Evolutionary conservation across 768 basidiomycete genomes (phyloP).

Genomic region (Strobilomyces dryophilus): DNA sequence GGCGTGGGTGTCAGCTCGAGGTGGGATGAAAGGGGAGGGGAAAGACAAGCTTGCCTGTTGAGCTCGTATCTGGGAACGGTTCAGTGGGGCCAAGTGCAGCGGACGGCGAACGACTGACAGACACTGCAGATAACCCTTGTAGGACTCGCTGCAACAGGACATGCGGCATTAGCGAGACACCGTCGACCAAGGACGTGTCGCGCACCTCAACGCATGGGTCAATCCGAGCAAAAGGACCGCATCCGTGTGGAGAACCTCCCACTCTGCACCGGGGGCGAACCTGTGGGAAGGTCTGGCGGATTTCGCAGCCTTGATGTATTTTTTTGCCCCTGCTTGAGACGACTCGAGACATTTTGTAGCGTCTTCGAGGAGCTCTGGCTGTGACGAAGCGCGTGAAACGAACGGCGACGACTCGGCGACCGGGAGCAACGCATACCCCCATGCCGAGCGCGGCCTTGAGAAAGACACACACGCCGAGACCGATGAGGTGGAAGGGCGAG

Average conservation of each 20-base stretch:
- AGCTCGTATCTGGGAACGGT: conserved; percentile 38
- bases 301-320: conserved; percentile 40
- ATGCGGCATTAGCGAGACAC: neutral
- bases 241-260: conserved; percentile 74
- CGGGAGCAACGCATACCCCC: conserved; percentile 45
- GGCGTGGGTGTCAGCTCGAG: conserved; percentile 18
- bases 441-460: conserved; percentile 78
- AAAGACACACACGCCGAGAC: conserved; percentile 59
- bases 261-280: conserved; percentile 66
- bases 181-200: neutral
- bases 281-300: conserved; percentile 30
- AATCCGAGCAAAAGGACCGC: conserved; percentile 66
- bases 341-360: conserved; percentile 51
- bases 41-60: conserved; percentile 49
- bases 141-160: conserved; percentile 53
- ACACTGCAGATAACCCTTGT: conserved; percentile 77
- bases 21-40: neutral
- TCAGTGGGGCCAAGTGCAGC: conserved; percentile 3
- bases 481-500: conserved; percentile 60
- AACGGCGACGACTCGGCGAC: neutral
- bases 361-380: conserved; percentile 62
- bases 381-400: neutral
- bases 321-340: conserved; percentile 60
- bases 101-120: conserved; percentile 41
- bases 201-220: conserved; percentile 65